phyloP scores from a whole-genome alignment of 1,139 yeast genomes.

The Candida sojae region DNA sequence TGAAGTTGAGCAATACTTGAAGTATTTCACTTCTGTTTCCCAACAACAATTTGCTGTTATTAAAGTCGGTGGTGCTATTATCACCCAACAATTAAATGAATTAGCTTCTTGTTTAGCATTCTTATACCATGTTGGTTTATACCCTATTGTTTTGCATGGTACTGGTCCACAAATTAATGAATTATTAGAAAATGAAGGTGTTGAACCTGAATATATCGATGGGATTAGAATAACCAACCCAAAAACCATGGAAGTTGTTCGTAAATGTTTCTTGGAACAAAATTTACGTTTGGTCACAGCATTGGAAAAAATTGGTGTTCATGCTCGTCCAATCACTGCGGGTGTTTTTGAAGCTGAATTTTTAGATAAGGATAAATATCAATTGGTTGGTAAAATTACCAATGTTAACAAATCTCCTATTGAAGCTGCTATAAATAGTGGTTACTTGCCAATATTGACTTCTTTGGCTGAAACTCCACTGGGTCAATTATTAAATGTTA shows the following conservation, averaged over 20 bases:
- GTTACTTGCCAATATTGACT: slow-evolving; percentile 94
- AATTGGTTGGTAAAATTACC: slow-evolving; percentile 87
- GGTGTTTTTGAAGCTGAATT: slow-evolving; percentile 97
- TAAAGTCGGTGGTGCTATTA: slow-evolving; percentile 98
- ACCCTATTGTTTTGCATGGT: slow-evolving; percentile 96
- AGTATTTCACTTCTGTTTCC: slow-evolving; percentile 92
- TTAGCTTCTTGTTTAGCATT: slow-evolving; percentile 95
- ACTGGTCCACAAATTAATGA: slow-evolving; percentile 99
- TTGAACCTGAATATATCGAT: slow-evolving; percentile 93
- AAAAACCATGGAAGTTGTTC: slow-evolving; percentile 92
- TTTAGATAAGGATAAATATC: slow-evolving; percentile 85
- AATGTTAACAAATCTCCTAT: slow-evolving; percentile 88
- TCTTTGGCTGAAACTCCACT: slow-evolving; percentile 95
- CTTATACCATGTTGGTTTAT: slow-evolving; percentile 93
- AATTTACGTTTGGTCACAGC: slow-evolving; percentile 94
- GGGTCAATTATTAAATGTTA: slow-evolving; percentile 94
- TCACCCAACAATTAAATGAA: slow-evolving; percentile 90
- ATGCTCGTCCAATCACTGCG: slow-evolving; percentile 97
- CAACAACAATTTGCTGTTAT: slow-evolving; percentile 98
- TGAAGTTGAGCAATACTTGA: slow-evolving; percentile 95
- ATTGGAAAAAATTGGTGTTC: slow-evolving; percentile 92
- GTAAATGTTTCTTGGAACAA: slow-evolving; percentile 93
- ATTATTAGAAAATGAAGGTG: slow-evolving; percentile 88
- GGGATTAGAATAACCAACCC: slow-evolving; percentile 97
- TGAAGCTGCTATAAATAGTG: slow-evolving; percentile 94